Conservation (phyloP, 306 rosid genomes). For the Lupinus albus region DNA sequence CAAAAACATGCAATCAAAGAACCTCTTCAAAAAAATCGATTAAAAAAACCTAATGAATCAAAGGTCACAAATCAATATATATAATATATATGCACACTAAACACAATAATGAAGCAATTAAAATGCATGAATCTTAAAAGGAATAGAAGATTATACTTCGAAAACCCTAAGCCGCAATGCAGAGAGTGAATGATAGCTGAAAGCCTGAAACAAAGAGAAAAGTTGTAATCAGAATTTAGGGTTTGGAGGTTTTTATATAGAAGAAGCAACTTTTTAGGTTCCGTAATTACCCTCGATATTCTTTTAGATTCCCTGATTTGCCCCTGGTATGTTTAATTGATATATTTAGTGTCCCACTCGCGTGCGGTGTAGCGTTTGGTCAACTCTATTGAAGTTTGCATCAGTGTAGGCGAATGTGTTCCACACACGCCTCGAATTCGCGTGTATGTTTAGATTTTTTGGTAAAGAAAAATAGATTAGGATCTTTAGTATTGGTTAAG, state of each 20-base stretch:
- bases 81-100: too few species aligned
- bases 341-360: too few species aligned
- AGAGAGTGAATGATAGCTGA: conserved; percentile 1
- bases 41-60: not conserved
- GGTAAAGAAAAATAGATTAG: too few species aligned
- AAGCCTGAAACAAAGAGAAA: not conserved
- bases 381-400: too few species aligned
- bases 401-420: too few species aligned
- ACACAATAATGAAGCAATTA: not conserved
- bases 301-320: not conserved
- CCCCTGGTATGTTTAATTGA: not conserved
- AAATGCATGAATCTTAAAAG: not conserved
- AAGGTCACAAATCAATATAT: not conserved
- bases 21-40: not conserved
- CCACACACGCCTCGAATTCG: too few species aligned
- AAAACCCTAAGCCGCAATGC: conserved; percentile 29
- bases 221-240: not conserved
- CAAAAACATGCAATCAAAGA: not conserved
- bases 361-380: too few species aligned
- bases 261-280: not conserved
- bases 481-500: too few species aligned
- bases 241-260: conserved; percentile 18
- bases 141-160: conserved; percentile 11
- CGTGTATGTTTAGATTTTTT: too few species aligned
- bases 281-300: conserved; percentile 10